phyloP scores from a whole-genome alignment of 495 filamentous ascomycete genomes.

The Neurospora africana region DNA sequence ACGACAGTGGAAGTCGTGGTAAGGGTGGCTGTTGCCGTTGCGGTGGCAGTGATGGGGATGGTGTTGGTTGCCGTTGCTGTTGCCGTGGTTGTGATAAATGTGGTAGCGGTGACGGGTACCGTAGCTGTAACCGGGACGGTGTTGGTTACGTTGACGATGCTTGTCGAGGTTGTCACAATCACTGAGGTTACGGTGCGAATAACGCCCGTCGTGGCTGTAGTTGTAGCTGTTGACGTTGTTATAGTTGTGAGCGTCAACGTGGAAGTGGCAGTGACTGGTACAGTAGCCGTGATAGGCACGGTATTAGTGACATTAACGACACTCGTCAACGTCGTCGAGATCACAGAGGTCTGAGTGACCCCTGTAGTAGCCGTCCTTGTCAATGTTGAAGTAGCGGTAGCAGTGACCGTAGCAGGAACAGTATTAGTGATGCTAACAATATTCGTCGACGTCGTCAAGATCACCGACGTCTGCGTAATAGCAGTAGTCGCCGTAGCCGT shows the following conservation, averaged over 20 bases:
- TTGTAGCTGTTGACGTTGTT: neutral
- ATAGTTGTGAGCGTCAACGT: slow-evolving; percentile 5
- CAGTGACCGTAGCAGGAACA: neutral
- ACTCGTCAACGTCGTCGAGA: neutral
- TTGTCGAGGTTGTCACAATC: neutral
- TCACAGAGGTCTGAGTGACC: neutral
- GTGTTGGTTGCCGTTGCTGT: slow-evolving; percentile 1
- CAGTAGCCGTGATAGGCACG: neutral
- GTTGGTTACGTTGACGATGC: neutral
- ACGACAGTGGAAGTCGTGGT: neutral
- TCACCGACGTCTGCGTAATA: no score
- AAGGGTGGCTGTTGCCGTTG: neutral
- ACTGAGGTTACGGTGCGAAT: neutral
- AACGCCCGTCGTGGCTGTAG: neutral
- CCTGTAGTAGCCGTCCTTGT: neutral
- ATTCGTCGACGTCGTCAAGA: no score
- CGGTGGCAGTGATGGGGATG: slow-evolving; percentile 5
- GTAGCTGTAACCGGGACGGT: neutral
- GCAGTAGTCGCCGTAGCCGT: no score
- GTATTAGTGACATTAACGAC: neutral
- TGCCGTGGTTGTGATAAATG: neutral
- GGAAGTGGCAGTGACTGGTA: neutral
- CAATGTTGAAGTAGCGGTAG: slow-evolving; percentile 1
- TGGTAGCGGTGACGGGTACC: neutral
- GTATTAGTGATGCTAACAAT: no score